Conservation (phyloP, 2,329 filamentous ascomycete species). For the Rutstroemia sp. region DNA sequence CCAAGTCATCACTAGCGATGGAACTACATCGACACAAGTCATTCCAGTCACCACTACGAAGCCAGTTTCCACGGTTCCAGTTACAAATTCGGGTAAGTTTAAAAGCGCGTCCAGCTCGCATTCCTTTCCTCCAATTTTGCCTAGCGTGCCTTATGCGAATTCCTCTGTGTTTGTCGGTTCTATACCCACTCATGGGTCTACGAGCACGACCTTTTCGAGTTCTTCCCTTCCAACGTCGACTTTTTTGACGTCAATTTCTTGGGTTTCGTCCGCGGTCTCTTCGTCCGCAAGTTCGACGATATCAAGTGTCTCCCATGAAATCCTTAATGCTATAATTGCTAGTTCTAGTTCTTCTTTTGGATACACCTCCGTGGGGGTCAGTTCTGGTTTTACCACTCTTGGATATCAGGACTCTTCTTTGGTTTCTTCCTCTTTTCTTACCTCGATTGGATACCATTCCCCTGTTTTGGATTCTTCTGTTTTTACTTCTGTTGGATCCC, state of each 20-base stretch:
- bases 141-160: conserved; percentile 2
- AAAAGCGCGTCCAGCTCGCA: conserved; percentile 11
- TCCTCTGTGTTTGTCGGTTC: neutral
- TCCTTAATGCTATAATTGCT: conserved; percentile 3
- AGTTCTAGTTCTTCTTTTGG: conserved; percentile 8
- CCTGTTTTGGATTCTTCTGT: neutral
- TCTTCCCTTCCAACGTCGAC: neutral
- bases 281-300: conserved; percentile 5
- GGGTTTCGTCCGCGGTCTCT: neutral
- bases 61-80: conserved; percentile 7
- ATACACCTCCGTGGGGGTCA: neutral
- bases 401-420: conserved; percentile 2
- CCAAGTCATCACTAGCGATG: neutral
- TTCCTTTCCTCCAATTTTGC: conserved; percentile 14
- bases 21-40: neutral
- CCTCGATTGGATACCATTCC: neutral
- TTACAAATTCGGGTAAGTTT: conserved; percentile 17
- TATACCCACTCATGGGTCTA: conserved; percentile 8
- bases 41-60: conserved; percentile 4
- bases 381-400: conserved; percentile 1
- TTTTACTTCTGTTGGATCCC: neutral
- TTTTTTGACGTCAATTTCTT: neutral
- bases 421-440: neutral
- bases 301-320: neutral
- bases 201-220: neutral